Evolutionary conservation across 352 stramenopile genomes (phyloP), one percentile per base, ranked within the genome.

Genomic region (Bremia lactucae): DNA sequence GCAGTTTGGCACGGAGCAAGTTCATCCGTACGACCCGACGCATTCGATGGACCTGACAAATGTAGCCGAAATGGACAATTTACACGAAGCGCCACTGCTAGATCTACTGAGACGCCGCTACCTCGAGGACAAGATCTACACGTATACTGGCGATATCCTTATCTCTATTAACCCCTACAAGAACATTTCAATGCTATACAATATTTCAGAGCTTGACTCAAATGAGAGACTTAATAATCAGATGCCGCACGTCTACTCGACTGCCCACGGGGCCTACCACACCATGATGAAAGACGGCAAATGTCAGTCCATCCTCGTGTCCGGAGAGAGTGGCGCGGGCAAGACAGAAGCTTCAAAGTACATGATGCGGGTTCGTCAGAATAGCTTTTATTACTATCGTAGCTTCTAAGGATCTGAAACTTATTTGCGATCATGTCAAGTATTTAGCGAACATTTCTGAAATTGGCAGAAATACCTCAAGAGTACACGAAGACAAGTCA

Each of bases 81-180:
- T 96, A 41, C 86, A 96, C 49, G 77, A 96, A 55, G 87, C 84
- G 48, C 87, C 87, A 29, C 65, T 96, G 49, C 68, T 96, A 4
- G 83, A 96, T 46, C 50, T 95, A 29, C 58, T 96, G 36, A 75
- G 84, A 13, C 58, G 83, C 10, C 71, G 87, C 13, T 96, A 96
- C 53, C 83, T 78, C 6, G 75, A 94, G 20, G 84, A 96, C 55
- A 72, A 82, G 49, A 97, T 97, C 56, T 97, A 97, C 52, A 97
- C 92, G 24, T 96, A 94, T 52, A 96, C 87, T 25, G 87, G 87
- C 19, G 90, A 97, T 45, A 95, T 97, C 14, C 63, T 97, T 28
- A 97, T 97, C 65, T 96, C 86, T 25, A 94, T 97, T 47, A 97
- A 97, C 61, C 92, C 92, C 41, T 97, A 97, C 82, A 96, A 97